Conservation (phyloP, 495 filamentous ascomycete species). For the Xylaria palmicola region DNA sequence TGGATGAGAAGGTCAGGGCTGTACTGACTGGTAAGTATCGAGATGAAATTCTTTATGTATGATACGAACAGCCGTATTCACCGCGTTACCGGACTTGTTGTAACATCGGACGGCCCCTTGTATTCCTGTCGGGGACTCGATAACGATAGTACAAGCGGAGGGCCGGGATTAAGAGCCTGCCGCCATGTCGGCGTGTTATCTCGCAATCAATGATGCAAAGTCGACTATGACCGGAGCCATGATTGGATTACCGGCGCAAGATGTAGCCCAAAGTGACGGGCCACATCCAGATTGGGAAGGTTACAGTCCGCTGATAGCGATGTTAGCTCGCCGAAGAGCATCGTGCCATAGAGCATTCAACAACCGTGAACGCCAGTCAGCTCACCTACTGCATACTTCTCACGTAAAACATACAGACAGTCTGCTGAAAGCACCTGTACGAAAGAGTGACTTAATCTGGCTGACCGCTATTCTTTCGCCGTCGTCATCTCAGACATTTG, state of each 20-base stretch:
- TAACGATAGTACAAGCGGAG: not conserved
- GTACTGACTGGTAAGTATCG: too few relatives aligned
- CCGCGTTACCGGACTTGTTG: too few relatives aligned
- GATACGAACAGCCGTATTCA: too few relatives aligned
- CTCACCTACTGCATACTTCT: not conserved
- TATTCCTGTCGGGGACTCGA: not conserved
- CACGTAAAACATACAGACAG: too few relatives aligned
- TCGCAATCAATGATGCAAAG: not conserved
- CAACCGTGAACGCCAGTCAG: not conserved
- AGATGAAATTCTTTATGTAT: too few relatives aligned
- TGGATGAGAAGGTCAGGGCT: not conserved
- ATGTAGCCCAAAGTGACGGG: not conserved
- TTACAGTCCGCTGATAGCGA: not conserved
- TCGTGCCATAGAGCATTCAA: not conserved
- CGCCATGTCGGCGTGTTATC: constrained; percentile 10
- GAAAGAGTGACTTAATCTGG: not conserved
- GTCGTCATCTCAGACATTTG: not conserved
- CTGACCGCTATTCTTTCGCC: not conserved
- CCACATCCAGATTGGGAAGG: constrained; percentile 4
- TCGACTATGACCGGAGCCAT: not conserved
- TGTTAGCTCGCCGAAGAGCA: not conserved
- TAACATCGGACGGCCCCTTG: not conserved
- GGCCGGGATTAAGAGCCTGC: not conserved
- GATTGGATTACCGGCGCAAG: not conserved
- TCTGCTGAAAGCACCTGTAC: not conserved